Evolutionary conservation across 257 asterid genomes (phyloP).

Genomic region (Oldenlandia corymbosa): DNA sequence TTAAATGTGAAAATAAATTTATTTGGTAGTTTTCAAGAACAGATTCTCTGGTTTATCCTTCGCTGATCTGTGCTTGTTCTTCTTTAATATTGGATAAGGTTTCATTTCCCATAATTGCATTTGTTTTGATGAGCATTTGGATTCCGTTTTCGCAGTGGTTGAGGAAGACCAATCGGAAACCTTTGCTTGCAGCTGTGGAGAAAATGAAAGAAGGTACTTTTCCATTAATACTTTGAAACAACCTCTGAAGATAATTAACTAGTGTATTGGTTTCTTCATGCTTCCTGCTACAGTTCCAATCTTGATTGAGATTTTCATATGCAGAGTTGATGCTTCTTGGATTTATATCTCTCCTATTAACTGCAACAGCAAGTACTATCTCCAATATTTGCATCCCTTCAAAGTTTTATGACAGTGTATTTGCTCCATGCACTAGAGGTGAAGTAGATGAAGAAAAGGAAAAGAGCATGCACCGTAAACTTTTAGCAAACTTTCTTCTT

Average conservation of each 20-base stretch:
- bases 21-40: not conserved
- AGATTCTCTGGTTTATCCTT: not conserved
- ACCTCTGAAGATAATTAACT: not conserved
- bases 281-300: not conserved
- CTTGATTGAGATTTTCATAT: slow-evolving; percentile 6
- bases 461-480: slow-evolving; percentile 42
- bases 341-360: slow-evolving; percentile 87
- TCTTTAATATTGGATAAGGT: not conserved
- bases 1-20: too few relatives aligned
- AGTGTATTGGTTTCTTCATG: not conserved
- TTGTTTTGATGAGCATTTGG: slow-evolving; percentile 11
- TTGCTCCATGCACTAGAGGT: slow-evolving; percentile 74
- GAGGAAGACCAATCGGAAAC: slow-evolving; percentile 70
- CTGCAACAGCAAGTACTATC: slow-evolving; percentile 87
- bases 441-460: slow-evolving; percentile 54
- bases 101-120: not conserved
- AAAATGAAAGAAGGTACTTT: slow-evolving; percentile 57
- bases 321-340: slow-evolving; percentile 99
- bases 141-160: slow-evolving; percentile 64
- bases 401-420: slow-evolving; percentile 56
- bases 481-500: slow-evolving; percentile 41
- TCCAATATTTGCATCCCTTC: slow-evolving; percentile 86
- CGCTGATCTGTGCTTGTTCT: not conserved
- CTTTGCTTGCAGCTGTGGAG: slow-evolving; percentile 85
- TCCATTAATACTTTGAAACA: not conserved